Base-by-base conservation (phyloP, 495 filamentous ascomycete species). In the Lentithecium fluviatile region DNA sequence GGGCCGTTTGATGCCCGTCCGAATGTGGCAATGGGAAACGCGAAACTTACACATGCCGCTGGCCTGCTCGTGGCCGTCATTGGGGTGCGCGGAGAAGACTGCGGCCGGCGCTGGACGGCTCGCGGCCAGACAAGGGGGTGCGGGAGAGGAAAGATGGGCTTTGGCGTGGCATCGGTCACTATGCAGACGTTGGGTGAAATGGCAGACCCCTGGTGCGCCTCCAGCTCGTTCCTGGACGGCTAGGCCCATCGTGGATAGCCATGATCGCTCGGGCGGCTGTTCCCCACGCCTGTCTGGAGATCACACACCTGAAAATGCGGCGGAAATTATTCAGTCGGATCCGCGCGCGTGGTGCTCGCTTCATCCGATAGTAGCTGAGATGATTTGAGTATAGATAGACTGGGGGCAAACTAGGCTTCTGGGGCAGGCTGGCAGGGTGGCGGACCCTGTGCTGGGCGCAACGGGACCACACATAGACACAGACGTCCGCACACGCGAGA, bases 41-140 rank as follows among this genome's bases (percentile, higher is more conserved):
- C 53, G 34, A 12, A 19, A 64, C 54, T 64, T 29, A 64, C 61
- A 64, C 61, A 64, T 58, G 29, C 55, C 61, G 54, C 53, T 52
- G 50, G 60, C 26, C 46, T 29, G 60, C 47, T 34, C 26, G 52
- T 13, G 55, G 10, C 13, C 60, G 34, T 63, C 60, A 63, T 63
- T 36, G 37, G 60, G 21, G 45, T 37, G 36, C 46, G 46, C 8
- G 34, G 20, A 40, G 17, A 15, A 25, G 24, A 19, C 38, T 52
- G 45, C 13, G 45, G 42, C 26, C 32, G 40, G 13, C 20, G 15
- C 24, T 20, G 17, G 19, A 42, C 42, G 49, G 29, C 52, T 45
- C 51, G 56, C 21, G 58, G 56, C 56, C 20, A 45, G 3, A 26
- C 32, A 25, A 45, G 12, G 23, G 19, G 23, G 48, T 11, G 26